Evolutionary conservation across 106 monocot species (phyloP).

Genomic region (Apostasia shenzhenica): DNA sequence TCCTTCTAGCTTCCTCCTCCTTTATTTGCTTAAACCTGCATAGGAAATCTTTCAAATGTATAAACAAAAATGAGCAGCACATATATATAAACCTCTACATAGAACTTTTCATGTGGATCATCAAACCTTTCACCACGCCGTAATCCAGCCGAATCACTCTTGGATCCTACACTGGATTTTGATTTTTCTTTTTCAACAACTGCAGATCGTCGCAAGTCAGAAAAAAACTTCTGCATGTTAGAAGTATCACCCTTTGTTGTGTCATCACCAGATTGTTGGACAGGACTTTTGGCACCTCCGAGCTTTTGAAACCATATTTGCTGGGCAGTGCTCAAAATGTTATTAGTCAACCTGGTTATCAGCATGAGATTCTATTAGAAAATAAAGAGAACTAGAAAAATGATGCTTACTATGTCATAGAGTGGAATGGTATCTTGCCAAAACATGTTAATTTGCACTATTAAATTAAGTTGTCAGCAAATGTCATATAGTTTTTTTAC

Average conservation of each 20-base stretch:
- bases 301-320: constrained; percentile 95
- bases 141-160: constrained; percentile 16
- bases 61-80: neutral
- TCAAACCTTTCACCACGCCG: constrained; percentile 58
- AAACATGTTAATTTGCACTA: too few species aligned
- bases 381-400: too few species aligned
- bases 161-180: constrained; percentile 24
- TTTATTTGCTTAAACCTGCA: constrained; percentile 79
- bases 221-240: constrained; percentile 8
- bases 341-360: constrained; percentile 74
- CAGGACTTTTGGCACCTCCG: constrained; percentile 77
- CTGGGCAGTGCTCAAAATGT: constrained; percentile 79
- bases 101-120: neutral
- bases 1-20: constrained; percentile 64
- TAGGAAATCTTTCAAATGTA: neutral
- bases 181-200: constrained; percentile 22
- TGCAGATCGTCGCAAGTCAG: constrained; percentile 22
- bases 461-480: too few species aligned
- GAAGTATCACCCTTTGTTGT: constrained; percentile 21
- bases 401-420: too few species aligned
- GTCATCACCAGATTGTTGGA: constrained; percentile 42
- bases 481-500: too few species aligned
- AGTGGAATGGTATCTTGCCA: too few species aligned
- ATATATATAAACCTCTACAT: neutral
- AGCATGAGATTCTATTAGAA: neutral